Percentiles rank a stretch among this genome's conserved stretches.
Evolutionary conservation across 1,284 basidiomycete genomes (phyloP).

Genomic region (Naganishia liquefaciens): DNA sequence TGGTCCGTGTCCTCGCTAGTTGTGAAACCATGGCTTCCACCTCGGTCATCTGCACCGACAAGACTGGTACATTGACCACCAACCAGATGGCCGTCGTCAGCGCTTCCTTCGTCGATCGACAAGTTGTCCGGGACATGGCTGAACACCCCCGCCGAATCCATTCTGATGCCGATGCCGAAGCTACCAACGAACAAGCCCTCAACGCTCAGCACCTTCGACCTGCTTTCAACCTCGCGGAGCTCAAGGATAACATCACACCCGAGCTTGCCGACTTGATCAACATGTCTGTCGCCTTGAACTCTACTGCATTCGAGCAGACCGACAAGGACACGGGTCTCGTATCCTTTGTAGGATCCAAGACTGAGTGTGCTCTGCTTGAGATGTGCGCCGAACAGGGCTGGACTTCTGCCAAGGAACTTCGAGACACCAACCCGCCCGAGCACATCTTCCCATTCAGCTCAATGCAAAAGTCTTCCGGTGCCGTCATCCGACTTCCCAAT

Average conservation of each 20-base stretch:
- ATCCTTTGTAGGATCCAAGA: constrained; percentile 90
- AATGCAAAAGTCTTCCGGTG: constrained; percentile 94
- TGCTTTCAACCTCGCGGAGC: constrained; percentile 72
- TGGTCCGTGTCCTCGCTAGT: constrained; percentile 91
- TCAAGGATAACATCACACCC: constrained; percentile 67
- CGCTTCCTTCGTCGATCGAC: constrained; percentile 86
- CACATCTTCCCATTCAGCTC: constrained; percentile 96
- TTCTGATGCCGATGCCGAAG: constrained; percentile 16
- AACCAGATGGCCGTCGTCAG: constrained; percentile 96
- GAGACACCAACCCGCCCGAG: constrained; percentile 67
- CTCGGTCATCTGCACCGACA: constrained; percentile 77
- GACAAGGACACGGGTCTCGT: constrained; percentile 66
- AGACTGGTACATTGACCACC: constrained; percentile 71
- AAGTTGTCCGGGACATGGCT: constrained; percentile 79
- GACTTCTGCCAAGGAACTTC: constrained; percentile 69
- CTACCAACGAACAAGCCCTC: constrained; percentile 62
- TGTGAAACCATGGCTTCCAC: constrained; percentile 99
- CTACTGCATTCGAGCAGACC: constrained; percentile 88
- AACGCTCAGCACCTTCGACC: constrained; percentile 41
- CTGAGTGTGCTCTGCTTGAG: constrained; percentile 87
- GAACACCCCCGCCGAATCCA: constrained; percentile 66
- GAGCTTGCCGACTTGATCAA: constrained; percentile 73
- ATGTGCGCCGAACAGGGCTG: constrained; percentile 87
- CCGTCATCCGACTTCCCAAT: constrained; percentile 68
- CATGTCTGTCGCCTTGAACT: constrained; percentile 85